Conservation (phyloP, 2,329 filamentous ascomycete species). For the Drechslerella dactyloides region DNA sequence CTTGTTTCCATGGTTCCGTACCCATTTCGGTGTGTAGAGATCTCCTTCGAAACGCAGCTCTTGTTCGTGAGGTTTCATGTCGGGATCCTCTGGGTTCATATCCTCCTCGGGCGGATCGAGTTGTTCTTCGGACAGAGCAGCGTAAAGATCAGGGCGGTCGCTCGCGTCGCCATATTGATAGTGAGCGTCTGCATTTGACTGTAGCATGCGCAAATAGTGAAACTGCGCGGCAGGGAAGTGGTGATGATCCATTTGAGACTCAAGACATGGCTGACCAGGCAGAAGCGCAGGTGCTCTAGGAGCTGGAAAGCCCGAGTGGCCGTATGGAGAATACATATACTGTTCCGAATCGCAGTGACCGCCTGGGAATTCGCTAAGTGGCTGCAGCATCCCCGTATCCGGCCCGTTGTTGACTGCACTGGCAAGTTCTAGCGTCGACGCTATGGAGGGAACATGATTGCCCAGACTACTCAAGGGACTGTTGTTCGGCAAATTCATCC, state of each 20-base stretch:
- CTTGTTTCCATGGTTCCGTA: conserved; percentile 84
- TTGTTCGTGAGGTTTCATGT: conserved; percentile 78
- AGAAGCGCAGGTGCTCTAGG: conserved; percentile 24
- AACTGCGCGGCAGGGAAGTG: conserved; percentile 64
- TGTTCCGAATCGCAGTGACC: conserved; percentile 31
- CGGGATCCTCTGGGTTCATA: conserved; percentile 78
- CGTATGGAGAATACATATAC: conserved; percentile 35
- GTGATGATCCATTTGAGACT: conserved; percentile 56
- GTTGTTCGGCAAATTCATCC: conserved; percentile 67
- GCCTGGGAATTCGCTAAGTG: conserved; percentile 57
- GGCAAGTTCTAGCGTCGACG: conserved; percentile 67
- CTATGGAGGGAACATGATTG: conserved; percentile 70
- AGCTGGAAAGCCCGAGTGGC: conserved; percentile 18
- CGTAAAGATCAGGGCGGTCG: conserved; percentile 77
- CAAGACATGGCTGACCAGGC: conserved; percentile 26
- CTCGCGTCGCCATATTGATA: conserved; percentile 76
- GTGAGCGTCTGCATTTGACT: conserved; percentile 75
- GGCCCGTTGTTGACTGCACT: conserved; percentile 64
- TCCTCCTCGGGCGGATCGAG: conserved; percentile 77
- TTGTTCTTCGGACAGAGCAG: conserved; percentile 75
- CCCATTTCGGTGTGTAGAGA: conserved; percentile 82
- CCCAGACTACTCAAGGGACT: conserved; percentile 62
- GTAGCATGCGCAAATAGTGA: conserved; percentile 68
- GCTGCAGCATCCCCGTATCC: conserved; percentile 65
- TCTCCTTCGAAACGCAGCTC: conserved; percentile 80